Evolutionary conservation across 2,329 filamentous ascomycete species (phyloP), one percentile per base, ranked within the genome.

Genomic region (Curvularia eragrostidis): DNA sequence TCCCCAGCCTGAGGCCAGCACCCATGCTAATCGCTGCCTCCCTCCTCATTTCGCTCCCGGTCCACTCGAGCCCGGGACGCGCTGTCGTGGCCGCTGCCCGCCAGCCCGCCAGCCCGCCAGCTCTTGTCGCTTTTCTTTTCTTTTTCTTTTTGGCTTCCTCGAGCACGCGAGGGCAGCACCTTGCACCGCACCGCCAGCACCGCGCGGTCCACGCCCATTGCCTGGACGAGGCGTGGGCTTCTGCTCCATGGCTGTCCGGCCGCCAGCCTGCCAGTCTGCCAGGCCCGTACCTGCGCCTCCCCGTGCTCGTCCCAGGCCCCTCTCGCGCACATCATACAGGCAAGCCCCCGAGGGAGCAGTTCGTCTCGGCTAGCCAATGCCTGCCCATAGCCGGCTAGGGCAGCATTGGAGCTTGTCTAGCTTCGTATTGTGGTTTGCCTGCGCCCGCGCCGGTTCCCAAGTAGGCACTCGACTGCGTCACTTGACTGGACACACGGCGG

Each of bases 1-100:
- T 56, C 51, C 57, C 56, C 46, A 43, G 54, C 46, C 49, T 49
- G 46, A 52, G 53, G 52, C 43, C 44, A 32, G 1, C 47, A 39
- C 50, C 54, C 55, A 48, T 57, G 55, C 38, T 46, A 38, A 44
- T 57, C 50, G 49, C 39, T 57, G 57, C 41, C 57, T 56, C 59
- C 59, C 54, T 57, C 58, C 30, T 56, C 52, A 63, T 63, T 58
- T 61, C 58, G 52, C 52, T 26, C 52, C 50, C 46, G 53, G 50
- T 39, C 56, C 50, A 56, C 47, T 42, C 39, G 39, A 24, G 39
- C 39, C 38, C 21, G 39, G 19, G 38, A 48, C 53, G 53, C 53
- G 48, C 54, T 56, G 48, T 49, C 32, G 34, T 36, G 24, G 49
- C 19, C 6, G 36, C n/a, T 30, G 43, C 26, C 24, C 42, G 47